phyloP scores from a whole-genome alignment of 352 stramenopile species.

The Pythium vanterpoolii region DNA sequence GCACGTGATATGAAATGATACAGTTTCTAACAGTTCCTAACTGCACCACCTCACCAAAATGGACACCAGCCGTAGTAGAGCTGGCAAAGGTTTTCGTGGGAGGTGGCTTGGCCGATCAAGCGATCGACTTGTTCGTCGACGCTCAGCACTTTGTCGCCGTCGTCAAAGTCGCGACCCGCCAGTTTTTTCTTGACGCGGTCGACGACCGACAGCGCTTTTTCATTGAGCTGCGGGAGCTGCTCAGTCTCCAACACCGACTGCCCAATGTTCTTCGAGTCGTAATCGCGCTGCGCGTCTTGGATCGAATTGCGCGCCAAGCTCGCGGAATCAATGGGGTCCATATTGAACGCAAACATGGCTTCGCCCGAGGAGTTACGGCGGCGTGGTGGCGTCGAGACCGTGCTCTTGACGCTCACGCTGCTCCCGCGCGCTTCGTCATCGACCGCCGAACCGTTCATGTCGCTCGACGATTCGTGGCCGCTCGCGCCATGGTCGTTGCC shows the following conservation, averaged over 20 bases:
- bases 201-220: constrained; percentile 95
- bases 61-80: constrained; percentile 98
- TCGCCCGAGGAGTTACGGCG: constrained; percentile 60
- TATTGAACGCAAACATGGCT: constrained; percentile 62
- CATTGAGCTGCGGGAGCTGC: constrained; percentile 79
- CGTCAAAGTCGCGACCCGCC: constrained; percentile 96
- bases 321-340: constrained; percentile 56
- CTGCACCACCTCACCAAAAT: constrained; percentile 68
- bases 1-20: constrained; percentile 6
- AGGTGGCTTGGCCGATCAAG: constrained; percentile 98
- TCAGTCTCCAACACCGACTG: constrained; percentile 58
- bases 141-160: constrained; percentile 72
- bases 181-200: constrained; percentile 99
- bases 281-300: constrained; percentile 48
- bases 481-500: neutral
- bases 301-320: constrained; percentile 64
- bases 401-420: constrained; percentile 65
- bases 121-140: constrained; percentile 95
- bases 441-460: constrained; percentile 16
- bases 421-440: constrained; percentile 37
- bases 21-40: constrained; percentile 14
- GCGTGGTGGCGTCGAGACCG: constrained; percentile 46
- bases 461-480: constrained; percentile 14
- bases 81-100: constrained; percentile 98
- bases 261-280: constrained; percentile 49